Evolutionary conservation across 805 yeast genomes (phyloP).

Genomic region (Grigorovia transvaalensis): DNA sequence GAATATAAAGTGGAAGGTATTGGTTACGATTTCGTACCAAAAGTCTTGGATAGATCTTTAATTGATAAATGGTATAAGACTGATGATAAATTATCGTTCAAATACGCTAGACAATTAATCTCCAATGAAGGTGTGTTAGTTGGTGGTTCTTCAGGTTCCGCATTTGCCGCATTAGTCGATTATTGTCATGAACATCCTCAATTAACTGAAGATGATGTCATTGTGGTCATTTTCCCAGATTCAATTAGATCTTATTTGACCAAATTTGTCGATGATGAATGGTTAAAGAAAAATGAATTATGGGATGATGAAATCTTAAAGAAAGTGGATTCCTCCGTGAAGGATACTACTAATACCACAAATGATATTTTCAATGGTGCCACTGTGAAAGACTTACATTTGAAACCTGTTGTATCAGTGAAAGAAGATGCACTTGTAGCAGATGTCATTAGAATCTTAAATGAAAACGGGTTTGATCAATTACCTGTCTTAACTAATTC

Average conservation of each 20-base stretch:
- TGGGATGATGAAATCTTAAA: constrained; percentile 42
- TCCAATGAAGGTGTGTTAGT: constrained; percentile 78
- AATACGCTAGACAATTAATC: constrained; percentile 71
- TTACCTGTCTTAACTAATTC: constrained; percentile 55
- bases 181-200: constrained; percentile 50
- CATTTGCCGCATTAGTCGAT: constrained; percentile 66
- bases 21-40: constrained; percentile 83
- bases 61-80: constrained; percentile 82
- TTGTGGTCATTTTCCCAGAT: constrained; percentile 80
- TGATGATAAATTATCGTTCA: constrained; percentile 70
- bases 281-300: constrained; percentile 75
- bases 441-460: constrained; percentile 58
- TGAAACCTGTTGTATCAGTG: constrained; percentile 75
- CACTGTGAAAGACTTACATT: constrained; percentile 56
- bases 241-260: constrained; percentile 78
- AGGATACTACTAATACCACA: constrained; percentile 19
- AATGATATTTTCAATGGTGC: constrained; percentile 40
- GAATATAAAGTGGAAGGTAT: constrained; percentile 83
- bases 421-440: constrained; percentile 47
- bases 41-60: constrained; percentile 53
- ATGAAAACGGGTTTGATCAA: constrained; percentile 74
- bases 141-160: constrained; percentile 85
- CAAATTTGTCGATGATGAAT: constrained; percentile 82
- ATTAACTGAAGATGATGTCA: constrained; percentile 59
- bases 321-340: constrained; percentile 21